A percentile compares a stretch with the other conserved stretches of the same genome.
phyloP scores from a whole-genome alignment of 805 yeast genomes.

The Yamadazyma olivae region DNA sequence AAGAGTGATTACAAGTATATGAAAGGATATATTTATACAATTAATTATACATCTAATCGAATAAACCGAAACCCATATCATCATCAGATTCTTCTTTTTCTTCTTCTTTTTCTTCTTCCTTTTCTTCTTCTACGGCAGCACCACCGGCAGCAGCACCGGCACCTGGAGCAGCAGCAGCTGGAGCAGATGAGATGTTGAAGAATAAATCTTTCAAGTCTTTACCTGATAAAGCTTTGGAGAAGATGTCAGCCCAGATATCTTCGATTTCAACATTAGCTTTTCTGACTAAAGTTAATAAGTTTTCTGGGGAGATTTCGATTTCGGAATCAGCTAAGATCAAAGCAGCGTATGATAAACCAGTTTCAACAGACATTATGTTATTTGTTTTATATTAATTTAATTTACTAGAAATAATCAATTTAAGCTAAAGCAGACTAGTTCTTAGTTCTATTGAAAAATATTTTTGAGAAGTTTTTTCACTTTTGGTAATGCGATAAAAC shows the following conservation, averaged over 20 bases:
- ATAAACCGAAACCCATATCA: conserved; percentile 46
- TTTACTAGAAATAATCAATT: conserved; percentile 48
- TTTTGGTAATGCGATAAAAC: no score
- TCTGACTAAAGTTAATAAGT: conserved; percentile 38
- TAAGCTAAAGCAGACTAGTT: conserved; percentile 49
- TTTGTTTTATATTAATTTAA: conserved; percentile 8
- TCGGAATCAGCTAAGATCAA: conserved; percentile 49
- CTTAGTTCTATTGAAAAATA: conserved; percentile 27
- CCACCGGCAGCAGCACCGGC: conserved; percentile 34
- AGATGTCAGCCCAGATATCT: conserved; percentile 46
- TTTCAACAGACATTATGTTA: conserved; percentile 48
- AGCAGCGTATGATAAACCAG: conserved; percentile 50
- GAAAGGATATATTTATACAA: conserved; percentile 2
- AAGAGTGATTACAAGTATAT: not conserved
- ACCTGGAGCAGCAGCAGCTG: conserved; percentile 40
- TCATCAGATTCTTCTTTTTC: conserved; percentile 35
- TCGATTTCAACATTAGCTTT: conserved; percentile 45
- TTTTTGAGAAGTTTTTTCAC: not conserved
- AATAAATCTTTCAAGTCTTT: conserved; percentile 46
- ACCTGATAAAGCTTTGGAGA: conserved; percentile 46
- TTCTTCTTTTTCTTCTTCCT: conserved; percentile 29
- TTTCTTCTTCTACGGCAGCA: conserved; percentile 34
- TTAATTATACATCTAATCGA: conserved; percentile 28
- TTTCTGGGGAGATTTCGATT: conserved; percentile 44
- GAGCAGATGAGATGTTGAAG: conserved; percentile 47